A percentile compares a stretch with the other conserved stretches of the same genome.
Conservation (phyloP, 805 yeast species). For the Starmerella geochares region DNA sequence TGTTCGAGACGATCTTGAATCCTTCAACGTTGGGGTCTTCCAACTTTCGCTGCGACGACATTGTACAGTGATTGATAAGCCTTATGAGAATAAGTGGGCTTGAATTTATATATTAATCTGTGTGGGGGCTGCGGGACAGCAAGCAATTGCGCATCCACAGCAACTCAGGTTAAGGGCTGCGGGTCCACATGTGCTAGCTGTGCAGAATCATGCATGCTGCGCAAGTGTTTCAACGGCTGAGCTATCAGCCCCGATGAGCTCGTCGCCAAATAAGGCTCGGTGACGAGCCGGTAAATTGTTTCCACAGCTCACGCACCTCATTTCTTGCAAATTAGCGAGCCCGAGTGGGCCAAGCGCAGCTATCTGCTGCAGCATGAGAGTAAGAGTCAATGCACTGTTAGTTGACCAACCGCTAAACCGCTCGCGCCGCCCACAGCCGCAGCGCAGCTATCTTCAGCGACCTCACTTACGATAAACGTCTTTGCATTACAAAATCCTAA, state of each 20-base stretch:
- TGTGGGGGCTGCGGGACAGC: neutral
- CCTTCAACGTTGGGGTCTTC: slow-evolving; percentile 29
- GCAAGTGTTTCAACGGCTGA: neutral
- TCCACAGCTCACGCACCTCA: neutral
- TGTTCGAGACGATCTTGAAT: slow-evolving; percentile 23
- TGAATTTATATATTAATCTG: neutral
- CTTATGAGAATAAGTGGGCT: neutral
- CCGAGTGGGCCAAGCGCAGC: no score
- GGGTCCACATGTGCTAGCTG: neutral
- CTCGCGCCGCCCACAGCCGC: no score
- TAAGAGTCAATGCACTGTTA: neutral
- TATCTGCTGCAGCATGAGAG: neutral
- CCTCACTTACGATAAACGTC: no score
- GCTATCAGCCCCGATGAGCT: neutral
- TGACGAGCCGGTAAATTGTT: no score
- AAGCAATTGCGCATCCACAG: neutral
- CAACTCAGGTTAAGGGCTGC: neutral
- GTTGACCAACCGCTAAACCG: slow-evolving; percentile 1
- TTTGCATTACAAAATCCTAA: neutral
- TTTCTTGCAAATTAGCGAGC: no score
- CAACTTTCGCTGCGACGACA: slow-evolving; percentile 13
- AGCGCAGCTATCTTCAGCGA: no score
- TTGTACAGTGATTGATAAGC: neutral
- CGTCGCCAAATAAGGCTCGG: no score
- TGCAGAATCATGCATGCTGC: slow-evolving; percentile 7